Percentiles rank a stretch among this genome's conserved stretches.
Conservation (phyloP, 108 stramenopile genomes). For the Schizochytrium sp. region DNA sequence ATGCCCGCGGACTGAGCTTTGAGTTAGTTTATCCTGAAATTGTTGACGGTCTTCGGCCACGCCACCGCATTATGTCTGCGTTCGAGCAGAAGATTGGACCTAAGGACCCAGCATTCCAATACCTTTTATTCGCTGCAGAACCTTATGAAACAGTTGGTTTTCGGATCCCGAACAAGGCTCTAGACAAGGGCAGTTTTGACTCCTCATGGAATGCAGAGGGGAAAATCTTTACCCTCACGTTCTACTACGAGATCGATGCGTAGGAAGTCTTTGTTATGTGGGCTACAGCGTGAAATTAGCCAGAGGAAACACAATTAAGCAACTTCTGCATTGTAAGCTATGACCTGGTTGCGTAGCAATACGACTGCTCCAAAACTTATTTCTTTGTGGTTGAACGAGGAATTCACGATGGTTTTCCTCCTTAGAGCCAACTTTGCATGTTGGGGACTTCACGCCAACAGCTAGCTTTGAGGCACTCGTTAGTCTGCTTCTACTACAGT, state of each 20-base stretch:
- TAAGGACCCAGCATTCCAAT: conserved; percentile 94
- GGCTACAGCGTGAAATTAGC: too few species aligned
- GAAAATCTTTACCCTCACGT: conserved; percentile 89
- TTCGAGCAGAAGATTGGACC: conserved; percentile 97
- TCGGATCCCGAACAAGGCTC: conserved; percentile 94
- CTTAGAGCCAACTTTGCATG: too few species aligned
- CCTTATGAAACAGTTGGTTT: conserved; percentile 99
- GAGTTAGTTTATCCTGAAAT: conserved; percentile 96
- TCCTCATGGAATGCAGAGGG: conserved; percentile 92
- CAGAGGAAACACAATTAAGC: too few species aligned
- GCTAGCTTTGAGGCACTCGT: too few species aligned
- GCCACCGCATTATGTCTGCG: conserved; percentile 99
- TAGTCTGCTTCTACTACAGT: too few species aligned
- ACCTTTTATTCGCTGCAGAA: conserved; percentile 96
- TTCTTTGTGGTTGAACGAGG: too few species aligned
- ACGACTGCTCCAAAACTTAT: too few species aligned
- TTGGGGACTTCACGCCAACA: too few species aligned
- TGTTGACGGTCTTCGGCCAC: conserved; percentile 88
- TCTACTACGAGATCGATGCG: conserved; percentile 72
- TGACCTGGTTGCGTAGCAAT: too few species aligned
- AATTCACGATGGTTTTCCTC: too few species aligned
- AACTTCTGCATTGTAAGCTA: too few species aligned
- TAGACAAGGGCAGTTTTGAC: conserved; percentile 92
- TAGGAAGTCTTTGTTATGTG: too few species aligned
- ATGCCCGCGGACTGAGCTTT: conserved; percentile 92